Base-by-base conservation (phyloP, 441 rosid genomes). In the Pelargonium cotyledonis region DNA sequence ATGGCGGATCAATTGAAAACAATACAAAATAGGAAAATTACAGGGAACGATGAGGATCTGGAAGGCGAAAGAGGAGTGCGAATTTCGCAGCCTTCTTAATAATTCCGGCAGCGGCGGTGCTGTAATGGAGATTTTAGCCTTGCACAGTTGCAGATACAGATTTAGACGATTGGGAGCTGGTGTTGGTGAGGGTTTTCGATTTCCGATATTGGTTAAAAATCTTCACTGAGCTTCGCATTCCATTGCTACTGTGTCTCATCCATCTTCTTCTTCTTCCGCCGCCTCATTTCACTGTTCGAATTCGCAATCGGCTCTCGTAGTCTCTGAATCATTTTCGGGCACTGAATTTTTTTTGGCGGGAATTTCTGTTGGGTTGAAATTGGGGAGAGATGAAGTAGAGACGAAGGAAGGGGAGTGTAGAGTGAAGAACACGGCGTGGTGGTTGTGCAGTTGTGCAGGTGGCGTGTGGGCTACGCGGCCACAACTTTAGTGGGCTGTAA, bases 181-280 rank as follows among this genome's bases (percentile, higher is more conserved):
- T 57, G 62, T 57, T 26, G 9, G 6, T 7, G 62, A 57, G 62
- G 1, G 26, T 16, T 57, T 18, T 26, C 62, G 31, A 57, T 57
- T 57, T 18, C 55, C 8, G 15, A 12, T 14, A 11, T 47, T 47
- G 16, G 15, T 47, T 47, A 12, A 57, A 16, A 57, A 1, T 19
- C 62, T 57, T 57, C 62, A 18, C 62, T 26, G 62, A 57, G 12
- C 62, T 57, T 19, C 62, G 29, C 62, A 23, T 57, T 57, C 26
- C 62, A 57, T 57, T 7, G 62, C 62, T 35, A 35, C 7, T 35
- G 40, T 14, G 29, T 9, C 21, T 26, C 2, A 0, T 35, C 40
- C 40, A 35, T 53, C 60, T 53, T 53, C 60, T 5, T 19, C 19
- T 19, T 57, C 29, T 57, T 19, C 29, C 4, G 2, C 11, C 21